Evolutionary conservation across 345 rosid genomes (phyloP), one percentile per base, ranked within the genome.

Genomic region (Gossypium longicalyx): DNA sequence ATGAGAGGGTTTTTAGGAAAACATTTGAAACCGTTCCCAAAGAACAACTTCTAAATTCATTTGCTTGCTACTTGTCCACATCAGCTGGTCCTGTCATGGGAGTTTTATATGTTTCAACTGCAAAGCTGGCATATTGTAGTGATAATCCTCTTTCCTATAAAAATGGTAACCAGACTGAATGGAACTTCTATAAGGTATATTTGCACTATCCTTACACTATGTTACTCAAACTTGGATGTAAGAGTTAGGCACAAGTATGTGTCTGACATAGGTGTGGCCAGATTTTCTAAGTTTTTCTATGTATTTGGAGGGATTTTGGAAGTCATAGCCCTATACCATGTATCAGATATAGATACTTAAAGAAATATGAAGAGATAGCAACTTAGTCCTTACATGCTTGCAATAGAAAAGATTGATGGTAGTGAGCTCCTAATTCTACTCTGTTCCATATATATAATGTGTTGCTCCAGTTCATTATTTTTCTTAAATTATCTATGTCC

Each of bases 1-100:
- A 89, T 51, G 92, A 89, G 82, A 91, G 87, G 75, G 83, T 87
- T 52, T 91, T 91, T 74, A 82, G 80, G 54, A 92, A 88, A 74
- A 88, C 92, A 57, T 91, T 91, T 74, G 97, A 88, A 71, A 89
- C 93, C 2, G 88, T 84, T 80, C 93, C 93, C 0, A 91, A 88
- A 75, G 97, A 91, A 76, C 71, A 77, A 74, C 84, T 91, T 56
- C 79, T 75, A 73, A 83, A 86, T 72, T 84, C 90, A 56, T 89
- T 62, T 82, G 97, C 93, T 25, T 91, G 97, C 73, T 91, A 89
- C 85, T 78, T 88, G 70, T 91, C 93, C 34, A 91, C 93, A 73
- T 91, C 93, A 61, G 93, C 92, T 76, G 97, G 97, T 56, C 97
- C 93, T 45, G 97, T 91, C 22, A 91, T 91, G 93, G 93, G 97